These are phyloP conservation scores for Coleophoma eucalyptorum DNA, from an alignment of 2,329 filamentous ascomycete genomes.

Conservation along the genomic window DNA sequence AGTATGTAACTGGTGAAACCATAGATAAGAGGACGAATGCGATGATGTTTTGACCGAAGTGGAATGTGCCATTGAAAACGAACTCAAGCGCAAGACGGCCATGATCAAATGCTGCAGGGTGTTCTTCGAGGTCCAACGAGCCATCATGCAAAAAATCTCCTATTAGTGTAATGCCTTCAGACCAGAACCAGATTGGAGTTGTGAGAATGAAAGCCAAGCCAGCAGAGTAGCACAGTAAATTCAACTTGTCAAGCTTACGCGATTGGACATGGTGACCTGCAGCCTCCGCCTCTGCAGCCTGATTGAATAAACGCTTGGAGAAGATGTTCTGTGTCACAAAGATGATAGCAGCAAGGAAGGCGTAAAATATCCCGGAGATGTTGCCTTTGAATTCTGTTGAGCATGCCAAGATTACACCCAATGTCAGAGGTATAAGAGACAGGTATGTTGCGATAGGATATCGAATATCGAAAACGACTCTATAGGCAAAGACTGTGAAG, in stretches of 20 bases:
- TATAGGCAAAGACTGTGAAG: constrained; percentile 92
- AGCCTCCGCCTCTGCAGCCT: constrained; percentile 79
- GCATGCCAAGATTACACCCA: constrained; percentile 95
- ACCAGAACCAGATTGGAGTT: constrained; percentile 87
- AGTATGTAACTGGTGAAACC: constrained; percentile 95
- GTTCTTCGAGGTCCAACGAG: constrained; percentile 57
- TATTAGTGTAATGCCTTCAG: constrained; percentile 76
- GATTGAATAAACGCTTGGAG: constrained; percentile 96
- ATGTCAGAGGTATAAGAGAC: constrained; percentile 83
- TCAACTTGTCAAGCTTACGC: constrained; percentile 92
- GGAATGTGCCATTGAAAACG: constrained; percentile 93
- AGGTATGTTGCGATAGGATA: constrained; percentile 86
- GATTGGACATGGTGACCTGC: constrained; percentile 60
- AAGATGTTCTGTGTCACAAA: constrained; percentile 99
- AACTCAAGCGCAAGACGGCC: constrained; percentile 78
- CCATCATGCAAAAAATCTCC: constrained; percentile 78
- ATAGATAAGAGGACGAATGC: constrained; percentile 90
- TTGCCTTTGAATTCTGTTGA: constrained; percentile 89
- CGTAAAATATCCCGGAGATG: constrained; percentile 83
- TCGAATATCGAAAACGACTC: constrained; percentile 80
- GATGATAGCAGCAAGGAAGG: constrained; percentile 84
- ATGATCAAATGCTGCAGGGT: constrained; percentile 69
- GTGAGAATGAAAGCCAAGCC: constrained; percentile 88
- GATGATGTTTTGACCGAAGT: constrained; percentile 94
- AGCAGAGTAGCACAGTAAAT: constrained; percentile 95